Conservation (phyloP, 495 filamentous ascomycete species). For the Tirmania nivea region DNA sequence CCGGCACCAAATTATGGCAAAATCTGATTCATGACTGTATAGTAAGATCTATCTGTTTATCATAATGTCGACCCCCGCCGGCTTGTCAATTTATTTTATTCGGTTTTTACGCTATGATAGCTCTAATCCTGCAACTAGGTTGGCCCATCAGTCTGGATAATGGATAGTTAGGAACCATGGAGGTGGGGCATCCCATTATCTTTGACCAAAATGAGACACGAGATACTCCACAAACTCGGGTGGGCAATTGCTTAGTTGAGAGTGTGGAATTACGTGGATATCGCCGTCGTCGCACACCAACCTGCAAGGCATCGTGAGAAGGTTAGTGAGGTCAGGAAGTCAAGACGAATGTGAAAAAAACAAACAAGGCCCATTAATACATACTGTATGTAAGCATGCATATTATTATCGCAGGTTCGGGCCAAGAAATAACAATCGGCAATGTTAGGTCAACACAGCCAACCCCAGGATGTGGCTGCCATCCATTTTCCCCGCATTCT, state of each 20-base stretch:
- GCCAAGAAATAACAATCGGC: no score
- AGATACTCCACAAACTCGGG: not conserved
- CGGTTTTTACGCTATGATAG: not conserved
- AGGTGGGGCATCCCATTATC: not conserved
- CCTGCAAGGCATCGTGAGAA: not conserved
- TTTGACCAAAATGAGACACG: not conserved
- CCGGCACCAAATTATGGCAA: not conserved
- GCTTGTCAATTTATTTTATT: not conserved
- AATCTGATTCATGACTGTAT: not conserved
- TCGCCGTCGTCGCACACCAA: not conserved
- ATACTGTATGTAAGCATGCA: no score
- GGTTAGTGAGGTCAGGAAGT: not conserved
- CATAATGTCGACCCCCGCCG: not conserved
- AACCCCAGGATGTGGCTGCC: no score
- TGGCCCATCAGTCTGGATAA: not conserved
- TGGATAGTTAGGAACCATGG: not conserved
- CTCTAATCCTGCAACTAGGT: not conserved
- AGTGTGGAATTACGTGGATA: not conserved
- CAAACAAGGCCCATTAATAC: no score
- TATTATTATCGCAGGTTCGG: no score
- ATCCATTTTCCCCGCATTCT: no score
- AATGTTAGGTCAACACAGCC: no score
- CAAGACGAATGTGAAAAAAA: no score
- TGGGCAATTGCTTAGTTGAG: not conserved
- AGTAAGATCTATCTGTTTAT: not conserved